phyloP scores from a whole-genome alignment of 2,329 filamentous ascomycete species.

The Aaosphaeria arxii region DNA sequence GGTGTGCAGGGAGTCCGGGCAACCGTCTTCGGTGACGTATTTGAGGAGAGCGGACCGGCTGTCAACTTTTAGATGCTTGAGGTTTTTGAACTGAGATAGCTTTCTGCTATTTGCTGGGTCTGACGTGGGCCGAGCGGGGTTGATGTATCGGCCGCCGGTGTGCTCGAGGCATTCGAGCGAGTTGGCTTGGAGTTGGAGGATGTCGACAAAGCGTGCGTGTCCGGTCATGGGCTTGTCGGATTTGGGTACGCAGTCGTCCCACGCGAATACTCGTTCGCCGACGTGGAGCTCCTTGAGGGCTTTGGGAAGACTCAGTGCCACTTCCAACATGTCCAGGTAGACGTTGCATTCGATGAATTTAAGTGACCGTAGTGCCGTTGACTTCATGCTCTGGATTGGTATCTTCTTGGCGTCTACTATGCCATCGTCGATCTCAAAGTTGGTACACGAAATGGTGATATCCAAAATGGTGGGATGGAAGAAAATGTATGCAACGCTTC shows the following conservation, averaged over 20 bases:
- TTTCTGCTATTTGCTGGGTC: not conserved
- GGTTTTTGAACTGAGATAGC: slow-evolving; percentile 3
- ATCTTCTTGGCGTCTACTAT: slow-evolving; percentile 8
- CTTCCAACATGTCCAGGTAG: slow-evolving; percentile 21
- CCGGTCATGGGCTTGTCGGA: slow-evolving; percentile 15
- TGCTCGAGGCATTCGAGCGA: slow-evolving; percentile 29
- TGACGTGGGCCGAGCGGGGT: not conserved
- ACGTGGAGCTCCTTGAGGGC: slow-evolving; percentile 30
- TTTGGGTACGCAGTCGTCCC: slow-evolving; percentile 19
- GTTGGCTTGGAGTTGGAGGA: slow-evolving; percentile 26
- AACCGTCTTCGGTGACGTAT: slow-evolving; percentile 20
- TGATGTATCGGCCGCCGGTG: slow-evolving; percentile 15
- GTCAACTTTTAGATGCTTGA: slow-evolving; percentile 27
- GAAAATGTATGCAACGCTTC: slow-evolving; percentile 25
- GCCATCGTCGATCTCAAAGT: slow-evolving; percentile 20
- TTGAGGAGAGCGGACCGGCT: slow-evolving; percentile 23
- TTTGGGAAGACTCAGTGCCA: slow-evolving; percentile 28
- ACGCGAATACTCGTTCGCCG: slow-evolving; percentile 29
- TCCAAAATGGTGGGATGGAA: slow-evolving; percentile 28
- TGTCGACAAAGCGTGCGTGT: slow-evolving; percentile 21
- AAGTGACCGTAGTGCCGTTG: slow-evolving; percentile 28
- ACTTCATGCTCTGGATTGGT: slow-evolving; percentile 13
- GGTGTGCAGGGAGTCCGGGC: slow-evolving; percentile 18
- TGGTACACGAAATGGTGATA: slow-evolving; percentile 32
- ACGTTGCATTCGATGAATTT: slow-evolving; percentile 38